phyloP scores from a whole-genome alignment of 306 rosid species.

The Quercus engelmannii region DNA sequence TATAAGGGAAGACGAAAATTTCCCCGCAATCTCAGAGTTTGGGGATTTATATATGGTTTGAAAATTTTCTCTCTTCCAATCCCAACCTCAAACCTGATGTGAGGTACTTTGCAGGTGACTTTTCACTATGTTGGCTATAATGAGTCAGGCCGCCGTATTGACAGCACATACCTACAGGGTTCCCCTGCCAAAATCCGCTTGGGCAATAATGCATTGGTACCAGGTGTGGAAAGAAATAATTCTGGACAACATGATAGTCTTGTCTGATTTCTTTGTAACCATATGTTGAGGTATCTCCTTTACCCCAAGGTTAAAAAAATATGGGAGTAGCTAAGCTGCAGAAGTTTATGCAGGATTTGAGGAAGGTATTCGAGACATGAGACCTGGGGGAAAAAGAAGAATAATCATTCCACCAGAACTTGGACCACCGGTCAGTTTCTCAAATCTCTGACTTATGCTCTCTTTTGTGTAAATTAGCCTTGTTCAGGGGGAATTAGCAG shows the following conservation, averaged over 20 bases:
- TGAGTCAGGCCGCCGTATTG: conserved; percentile 96
- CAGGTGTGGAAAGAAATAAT: conserved; percentile 46
- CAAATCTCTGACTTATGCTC: conserved; percentile 19
- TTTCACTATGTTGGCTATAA: conserved; percentile 93
- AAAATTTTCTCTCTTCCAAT: not conserved
- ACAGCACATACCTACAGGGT: conserved; percentile 87
- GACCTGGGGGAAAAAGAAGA: conserved; percentile 93
- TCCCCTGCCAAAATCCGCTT: conserved; percentile 93
- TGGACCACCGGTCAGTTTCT: conserved; percentile 87
- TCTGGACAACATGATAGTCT: not conserved
- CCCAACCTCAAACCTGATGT: not conserved
- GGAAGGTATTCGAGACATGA: conserved; percentile 92
- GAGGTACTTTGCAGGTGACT: conserved; percentile 55
- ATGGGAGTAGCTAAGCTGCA: conserved; percentile 6
- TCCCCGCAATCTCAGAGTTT: not conserved
- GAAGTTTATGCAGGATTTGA: conserved; percentile 74
- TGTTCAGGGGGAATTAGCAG: not conserved
- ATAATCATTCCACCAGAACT: conserved; percentile 94
- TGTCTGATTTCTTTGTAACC: conserved; percentile 14
- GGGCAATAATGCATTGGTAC: conserved; percentile 90
- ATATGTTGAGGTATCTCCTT: not conserved
- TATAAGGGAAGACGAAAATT: too few relatives aligned
- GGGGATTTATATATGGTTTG: not conserved
- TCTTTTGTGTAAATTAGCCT: not conserved
- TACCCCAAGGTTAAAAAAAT: not conserved